A percentile compares a stretch with the other conserved stretches of the same genome.
Conservation (phyloP, 2,329 filamentous ascomycete species). For the Paecilomyces fulvus region DNA sequence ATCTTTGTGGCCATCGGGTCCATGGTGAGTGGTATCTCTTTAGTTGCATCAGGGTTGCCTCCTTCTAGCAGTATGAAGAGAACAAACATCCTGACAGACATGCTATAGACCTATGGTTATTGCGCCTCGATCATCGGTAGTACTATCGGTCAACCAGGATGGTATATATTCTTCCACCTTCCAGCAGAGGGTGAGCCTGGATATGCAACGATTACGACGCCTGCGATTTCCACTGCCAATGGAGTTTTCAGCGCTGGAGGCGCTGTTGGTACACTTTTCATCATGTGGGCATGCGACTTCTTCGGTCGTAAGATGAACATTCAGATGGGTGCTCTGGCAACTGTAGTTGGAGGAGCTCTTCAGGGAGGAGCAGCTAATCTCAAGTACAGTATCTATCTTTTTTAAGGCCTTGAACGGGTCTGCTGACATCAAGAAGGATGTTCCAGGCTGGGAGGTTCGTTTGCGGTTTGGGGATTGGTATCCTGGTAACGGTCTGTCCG, state of each 20-base stretch:
- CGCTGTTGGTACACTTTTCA: constrained; percentile 39
- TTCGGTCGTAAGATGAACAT: constrained; percentile 40
- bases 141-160: constrained; percentile 46
- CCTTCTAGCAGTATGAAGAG: not conserved
- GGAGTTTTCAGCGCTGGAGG: constrained; percentile 43
- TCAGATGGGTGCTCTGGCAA: constrained; percentile 37
- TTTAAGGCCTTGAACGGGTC: not conserved
- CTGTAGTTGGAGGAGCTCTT: constrained; percentile 39
- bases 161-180: constrained; percentile 43
- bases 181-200: constrained; percentile 36
- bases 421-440: constrained; percentile 22
- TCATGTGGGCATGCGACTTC: constrained; percentile 42
- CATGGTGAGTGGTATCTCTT: constrained; percentile 20
- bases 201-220: constrained; percentile 39
- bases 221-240: constrained; percentile 42
- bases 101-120: constrained; percentile 42
- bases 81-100: not conserved
- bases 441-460: constrained; percentile 38
- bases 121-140: constrained; percentile 43
- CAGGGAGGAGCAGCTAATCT: constrained; percentile 40
- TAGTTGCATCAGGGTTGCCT: not conserved
- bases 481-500: constrained; percentile 36
- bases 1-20: constrained; percentile 33
- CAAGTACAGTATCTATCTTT: constrained; percentile 19
- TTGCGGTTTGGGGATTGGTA: constrained; percentile 35